Evolutionary conservation across 495 filamentous ascomycete genomes (phyloP), one percentile per base, ranked within the genome.

Genomic region (Poronia punctata): DNA sequence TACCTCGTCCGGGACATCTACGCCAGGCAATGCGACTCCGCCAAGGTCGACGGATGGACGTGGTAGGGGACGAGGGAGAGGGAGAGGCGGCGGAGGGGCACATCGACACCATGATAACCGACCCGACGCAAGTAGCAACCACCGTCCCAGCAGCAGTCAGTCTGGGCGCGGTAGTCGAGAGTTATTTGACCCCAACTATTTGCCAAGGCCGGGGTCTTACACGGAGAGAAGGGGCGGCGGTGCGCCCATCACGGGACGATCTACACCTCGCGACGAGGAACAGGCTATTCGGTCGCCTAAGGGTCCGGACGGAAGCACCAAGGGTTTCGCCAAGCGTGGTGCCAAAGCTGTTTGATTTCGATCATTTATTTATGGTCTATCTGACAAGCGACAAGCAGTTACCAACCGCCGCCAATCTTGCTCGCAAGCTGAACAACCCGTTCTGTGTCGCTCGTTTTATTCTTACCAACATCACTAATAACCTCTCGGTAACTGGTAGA

Each of bases 321-420:
- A 80, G 57, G 82, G 81, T 0, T 68, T 70, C 32, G 62, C 67
- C 14, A 51, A 48, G 37, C 57, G 68, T 14, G 64, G 68, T 12
- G 59, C 56, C 18, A 53, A 52, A 30, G 56, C 48, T 12, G 52
- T 50, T 53, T 69, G 65, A 71, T 53, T 46, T 29, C 17, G 12
- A 27, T 21, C 9, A 45, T 37, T 22, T 34, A 11, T 37, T 46
- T 28, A 21, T 21, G 26, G 37, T 52, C 41, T 49, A 43, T 43
- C 27, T 36, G 24, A 22, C 31, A 18, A 22, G 24, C 57, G 27
- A 39, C 21, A 25, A 5, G 31, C 12, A 17, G 7, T 56, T 75
- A 97, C 92, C 92, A 98, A 7, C 92, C 92, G 31, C 92, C 90
- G 36, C 89, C 92, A 29, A 89, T 85, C 67, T 88, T 94, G 35